These are phyloP conservation scores for Microcera coccophila DNA, from an alignment of 2,329 filamentous ascomycete species.

Conservation along the genomic window DNA sequence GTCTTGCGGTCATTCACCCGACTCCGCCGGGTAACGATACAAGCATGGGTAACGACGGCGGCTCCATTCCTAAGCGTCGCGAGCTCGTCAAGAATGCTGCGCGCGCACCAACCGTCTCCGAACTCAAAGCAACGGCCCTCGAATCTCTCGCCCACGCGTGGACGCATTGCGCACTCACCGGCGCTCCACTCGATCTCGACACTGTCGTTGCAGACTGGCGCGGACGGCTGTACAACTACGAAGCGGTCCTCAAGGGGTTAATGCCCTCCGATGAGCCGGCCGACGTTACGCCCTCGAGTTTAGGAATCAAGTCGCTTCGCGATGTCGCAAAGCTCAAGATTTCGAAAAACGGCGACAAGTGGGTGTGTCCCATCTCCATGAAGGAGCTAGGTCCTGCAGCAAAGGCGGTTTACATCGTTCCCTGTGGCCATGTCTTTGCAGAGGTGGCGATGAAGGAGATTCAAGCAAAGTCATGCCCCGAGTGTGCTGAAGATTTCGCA, in stretches of 20 bases:
- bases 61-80: constrained; percentile 89
- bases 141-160: constrained; percentile 85
- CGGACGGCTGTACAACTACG: constrained; percentile 91
- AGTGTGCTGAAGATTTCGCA: constrained; percentile 74
- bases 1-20: background rate
- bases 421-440: constrained; percentile 92
- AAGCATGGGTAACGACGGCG: constrained; percentile 93
- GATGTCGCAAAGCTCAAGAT: constrained; percentile 88
- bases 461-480: constrained; percentile 56
- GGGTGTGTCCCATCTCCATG: constrained; percentile 82
- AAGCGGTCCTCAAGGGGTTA: constrained; percentile 68
- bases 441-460: constrained; percentile 82
- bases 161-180: constrained; percentile 83
- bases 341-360: constrained; percentile 49
- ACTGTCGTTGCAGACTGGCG: constrained; percentile 80
- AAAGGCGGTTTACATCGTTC: constrained; percentile 84
- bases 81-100: constrained; percentile 95
- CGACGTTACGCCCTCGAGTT: constrained; percentile 41
- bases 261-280: constrained; percentile 58
- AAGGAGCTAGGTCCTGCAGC: constrained; percentile 77
- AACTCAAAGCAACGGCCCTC: constrained; percentile 82
- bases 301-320: constrained; percentile 71
- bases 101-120: constrained; percentile 72
- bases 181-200: constrained; percentile 62
- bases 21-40: background rate